Percentiles rank a stretch among this genome's conserved stretches.
Conservation (phyloP, 2,329 filamentous ascomycete species). For the Escovopsis sp. region DNA sequence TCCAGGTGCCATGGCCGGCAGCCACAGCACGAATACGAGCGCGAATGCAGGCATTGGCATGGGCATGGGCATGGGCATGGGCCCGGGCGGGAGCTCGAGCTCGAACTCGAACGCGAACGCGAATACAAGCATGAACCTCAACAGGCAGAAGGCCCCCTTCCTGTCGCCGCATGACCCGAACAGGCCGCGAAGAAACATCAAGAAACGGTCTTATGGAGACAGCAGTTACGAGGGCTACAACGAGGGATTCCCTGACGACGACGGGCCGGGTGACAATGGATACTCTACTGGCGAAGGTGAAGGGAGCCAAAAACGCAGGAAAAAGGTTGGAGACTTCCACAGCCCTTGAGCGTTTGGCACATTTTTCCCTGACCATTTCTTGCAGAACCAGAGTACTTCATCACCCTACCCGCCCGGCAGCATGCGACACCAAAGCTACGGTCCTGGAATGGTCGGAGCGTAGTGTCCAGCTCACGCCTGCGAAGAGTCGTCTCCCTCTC, state of each 20-base stretch:
- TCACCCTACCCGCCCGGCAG: constrained; percentile 27
- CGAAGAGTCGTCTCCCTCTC: too few species aligned
- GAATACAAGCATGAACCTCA: constrained; percentile 11
- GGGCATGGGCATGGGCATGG: too few species aligned
- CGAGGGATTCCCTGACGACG: constrained; percentile 57
- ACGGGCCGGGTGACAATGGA: constrained; percentile 36
- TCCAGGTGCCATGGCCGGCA: constrained; percentile 7
- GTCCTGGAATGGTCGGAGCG: constrained; percentile 43
- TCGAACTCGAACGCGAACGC: too few species aligned
- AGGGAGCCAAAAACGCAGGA: constrained; percentile 48
- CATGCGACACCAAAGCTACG: constrained; percentile 38
- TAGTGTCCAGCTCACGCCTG: constrained; percentile 17
- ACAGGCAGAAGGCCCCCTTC: constrained; percentile 25
- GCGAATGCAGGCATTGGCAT: too few species aligned
- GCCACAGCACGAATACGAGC: too few species aligned
- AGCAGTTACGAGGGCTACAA: constrained; percentile 61
- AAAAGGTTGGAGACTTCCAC: constrained; percentile 36
- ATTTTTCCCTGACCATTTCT: constrained; percentile 7
- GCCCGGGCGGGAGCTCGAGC: too few species aligned
- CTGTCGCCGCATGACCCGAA: constrained; percentile 28
- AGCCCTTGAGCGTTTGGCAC: constrained; percentile 5
- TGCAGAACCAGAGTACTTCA: constrained; percentile 32
- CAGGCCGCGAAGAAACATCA: constrained; percentile 50
- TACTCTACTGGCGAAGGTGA: constrained; percentile 62
- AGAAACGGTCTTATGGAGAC: constrained; percentile 65